Percentiles rank a stretch among this genome's conserved stretches.
Conservation (phyloP, 768 basidiomycete species). For the Russula griseocarnosa region DNA sequence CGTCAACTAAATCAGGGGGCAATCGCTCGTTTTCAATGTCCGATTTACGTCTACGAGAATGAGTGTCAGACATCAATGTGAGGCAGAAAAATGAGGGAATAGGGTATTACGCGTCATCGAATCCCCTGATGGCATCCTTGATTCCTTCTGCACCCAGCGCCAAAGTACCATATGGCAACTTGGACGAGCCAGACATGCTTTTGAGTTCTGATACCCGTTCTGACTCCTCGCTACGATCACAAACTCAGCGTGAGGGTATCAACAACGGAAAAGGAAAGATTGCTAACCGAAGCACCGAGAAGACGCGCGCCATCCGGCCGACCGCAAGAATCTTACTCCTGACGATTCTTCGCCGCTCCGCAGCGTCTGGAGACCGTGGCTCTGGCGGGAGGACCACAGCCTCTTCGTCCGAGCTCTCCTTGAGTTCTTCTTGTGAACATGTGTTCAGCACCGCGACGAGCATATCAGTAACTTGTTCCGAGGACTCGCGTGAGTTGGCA, state of each 20-base stretch:
- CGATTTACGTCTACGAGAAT: constrained; percentile 69
- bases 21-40: constrained; percentile 99
- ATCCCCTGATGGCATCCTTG: constrained; percentile 88
- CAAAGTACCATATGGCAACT: constrained; percentile 77
- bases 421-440: constrained; percentile 95
- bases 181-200: constrained; percentile 73
- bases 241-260: background rate
- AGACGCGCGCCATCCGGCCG: constrained; percentile 93
- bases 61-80: background rate
- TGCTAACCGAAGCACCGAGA: constrained; percentile 86
- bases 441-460: constrained; percentile 95
- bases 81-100: background rate
- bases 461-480: constrained; percentile 88
- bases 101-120: constrained; percentile 86
- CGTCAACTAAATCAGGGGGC: constrained; percentile 93
- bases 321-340: constrained; percentile 99
- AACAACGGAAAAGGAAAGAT: background rate
- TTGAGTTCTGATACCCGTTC: constrained; percentile 97
- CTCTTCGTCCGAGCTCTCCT: constrained; percentile 59
- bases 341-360: constrained; percentile 84
- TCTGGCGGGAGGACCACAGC: constrained; percentile 42
- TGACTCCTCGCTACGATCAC: constrained; percentile 79
- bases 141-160: constrained; percentile 91
- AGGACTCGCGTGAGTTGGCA: constrained; percentile 9
- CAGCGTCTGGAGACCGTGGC: constrained; percentile 43